A percentile compares a stretch with the other conserved stretches of the same genome.
Conservation (phyloP, 1,284 basidiomycete genomes). For the Cutaneotrichosporon spelunceum region DNA sequence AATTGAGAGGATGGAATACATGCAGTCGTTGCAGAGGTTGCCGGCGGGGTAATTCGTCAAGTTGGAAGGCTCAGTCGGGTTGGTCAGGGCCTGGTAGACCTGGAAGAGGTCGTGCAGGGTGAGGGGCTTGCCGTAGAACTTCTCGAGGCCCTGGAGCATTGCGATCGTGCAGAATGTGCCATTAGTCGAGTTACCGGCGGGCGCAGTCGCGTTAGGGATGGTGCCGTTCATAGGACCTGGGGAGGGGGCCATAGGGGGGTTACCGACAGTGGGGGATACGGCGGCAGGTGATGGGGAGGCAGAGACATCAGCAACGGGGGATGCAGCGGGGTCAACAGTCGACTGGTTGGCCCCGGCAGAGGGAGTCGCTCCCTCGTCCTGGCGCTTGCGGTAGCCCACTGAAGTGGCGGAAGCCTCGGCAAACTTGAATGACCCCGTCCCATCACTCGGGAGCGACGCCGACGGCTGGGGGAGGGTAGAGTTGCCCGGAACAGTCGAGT, state of each 20-base stretch:
- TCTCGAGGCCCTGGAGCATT: constrained; percentile 36
- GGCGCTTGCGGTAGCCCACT: not conserved
- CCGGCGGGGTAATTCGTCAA: constrained; percentile 29
- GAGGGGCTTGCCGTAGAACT: constrained; percentile 29
- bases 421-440: not conserved
- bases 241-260: not conserved
- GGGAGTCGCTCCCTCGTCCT: not conserved
- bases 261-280: not conserved
- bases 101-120: constrained; percentile 26
- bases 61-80: constrained; percentile 31
- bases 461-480: not conserved
- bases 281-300: not conserved
- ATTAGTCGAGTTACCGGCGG: constrained; percentile 12
- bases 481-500: constrained; percentile 4
- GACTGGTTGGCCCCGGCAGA: not conserved
- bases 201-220: constrained; percentile 7
- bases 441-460: not conserved
- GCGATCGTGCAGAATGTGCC: constrained; percentile 44
- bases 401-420: not conserved
- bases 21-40: constrained; percentile 46
- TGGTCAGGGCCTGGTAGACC: not conserved
- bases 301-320: not conserved
- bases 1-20: constrained; percentile 43
- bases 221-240: not conserved
- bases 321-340: not conserved